Percentiles rank a stretch among this genome's conserved stretches.
Conservation (phyloP, 2,329 filamentous ascomycete genomes). For the Hortaea werneckii region DNA sequence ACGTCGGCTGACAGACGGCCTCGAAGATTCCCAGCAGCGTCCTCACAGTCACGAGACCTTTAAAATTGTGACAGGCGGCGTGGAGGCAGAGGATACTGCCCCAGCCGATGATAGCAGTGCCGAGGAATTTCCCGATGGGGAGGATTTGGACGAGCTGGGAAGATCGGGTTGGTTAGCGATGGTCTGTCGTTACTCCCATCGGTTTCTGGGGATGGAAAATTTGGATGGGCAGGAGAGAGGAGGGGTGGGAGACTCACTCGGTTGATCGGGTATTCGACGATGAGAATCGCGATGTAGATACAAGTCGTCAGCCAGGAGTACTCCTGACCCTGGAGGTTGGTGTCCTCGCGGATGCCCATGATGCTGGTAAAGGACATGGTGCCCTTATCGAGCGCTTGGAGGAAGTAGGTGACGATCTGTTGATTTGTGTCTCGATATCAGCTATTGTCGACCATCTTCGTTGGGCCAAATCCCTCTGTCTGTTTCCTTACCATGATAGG, state of each 20-base stretch:
- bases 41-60: slow-evolving; percentile 49
- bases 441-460: background rate
- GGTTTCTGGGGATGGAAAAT: no score
- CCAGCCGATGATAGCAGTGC: slow-evolving; percentile 56
- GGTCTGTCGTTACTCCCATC: no score
- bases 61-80: slow-evolving; percentile 51
- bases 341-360: slow-evolving; percentile 3
- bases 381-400: slow-evolving; percentile 2
- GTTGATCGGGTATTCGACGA: slow-evolving; percentile 2
- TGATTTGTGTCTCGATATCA: background rate
- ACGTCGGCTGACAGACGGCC: slow-evolving; percentile 57
- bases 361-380: slow-evolving; percentile 1
- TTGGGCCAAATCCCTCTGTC: no score
- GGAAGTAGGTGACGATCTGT: slow-evolving; percentile 1
- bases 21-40: slow-evolving; percentile 63
- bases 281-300: slow-evolving; percentile 3
- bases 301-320: slow-evolving; percentile 1
- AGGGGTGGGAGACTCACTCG: background rate
- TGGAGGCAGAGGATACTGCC: slow-evolving; percentile 51
- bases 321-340: slow-evolving; percentile 3
- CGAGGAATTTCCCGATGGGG: slow-evolving; percentile 52
- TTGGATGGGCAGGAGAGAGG: no score
- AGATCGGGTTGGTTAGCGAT: slow-evolving; percentile 29
- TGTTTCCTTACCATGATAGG: slow-evolving; percentile 58
- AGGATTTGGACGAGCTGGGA: slow-evolving; percentile 45